Percentiles rank a stretch among this genome's conserved stretches.
phyloP scores from a whole-genome alignment of 2,329 filamentous ascomycete species.

The Aspergillus puulaauensis region DNA sequence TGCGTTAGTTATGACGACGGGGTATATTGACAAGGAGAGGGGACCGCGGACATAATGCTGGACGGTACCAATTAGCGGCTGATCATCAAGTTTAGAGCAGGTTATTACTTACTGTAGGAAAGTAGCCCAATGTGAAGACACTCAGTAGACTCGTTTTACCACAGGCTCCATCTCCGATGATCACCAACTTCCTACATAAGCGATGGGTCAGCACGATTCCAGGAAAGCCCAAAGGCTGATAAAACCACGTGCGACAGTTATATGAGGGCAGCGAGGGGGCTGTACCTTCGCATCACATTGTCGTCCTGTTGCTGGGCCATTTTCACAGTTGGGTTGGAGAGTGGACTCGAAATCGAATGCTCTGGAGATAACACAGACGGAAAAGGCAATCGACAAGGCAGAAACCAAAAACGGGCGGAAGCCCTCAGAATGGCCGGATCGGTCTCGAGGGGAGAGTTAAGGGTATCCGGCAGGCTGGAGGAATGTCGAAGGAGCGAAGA shows the following conservation, averaged over 20 bases:
- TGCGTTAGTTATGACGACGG: constrained; percentile 11
- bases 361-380: constrained; percentile 12
- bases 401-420: constrained; percentile 12
- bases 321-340: constrained; percentile 12
- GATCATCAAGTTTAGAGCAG: background rate
- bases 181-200: constrained; percentile 78
- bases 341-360: constrained; percentile 4
- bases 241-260: background rate
- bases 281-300: constrained; percentile 57
- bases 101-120: constrained; percentile 76
- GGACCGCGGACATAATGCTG: constrained; percentile 46
- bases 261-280: background rate
- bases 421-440: constrained; percentile 3
- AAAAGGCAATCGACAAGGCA: constrained; percentile 12
- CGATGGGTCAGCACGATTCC: constrained; percentile 17
- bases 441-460: constrained; percentile 1
- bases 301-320: constrained; percentile 43
- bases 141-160: constrained; percentile 97
- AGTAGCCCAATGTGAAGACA: constrained; percentile 97
- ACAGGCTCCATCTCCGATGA: constrained; percentile 95
- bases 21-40: background rate
- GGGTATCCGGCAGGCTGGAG: background rate
- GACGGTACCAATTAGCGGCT: constrained; percentile 20
- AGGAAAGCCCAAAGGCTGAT: background rate
- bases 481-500: background rate